phyloP scores from a whole-genome alignment of 495 filamentous ascomycete species.

The Hyaloscypha bicolor region DNA sequence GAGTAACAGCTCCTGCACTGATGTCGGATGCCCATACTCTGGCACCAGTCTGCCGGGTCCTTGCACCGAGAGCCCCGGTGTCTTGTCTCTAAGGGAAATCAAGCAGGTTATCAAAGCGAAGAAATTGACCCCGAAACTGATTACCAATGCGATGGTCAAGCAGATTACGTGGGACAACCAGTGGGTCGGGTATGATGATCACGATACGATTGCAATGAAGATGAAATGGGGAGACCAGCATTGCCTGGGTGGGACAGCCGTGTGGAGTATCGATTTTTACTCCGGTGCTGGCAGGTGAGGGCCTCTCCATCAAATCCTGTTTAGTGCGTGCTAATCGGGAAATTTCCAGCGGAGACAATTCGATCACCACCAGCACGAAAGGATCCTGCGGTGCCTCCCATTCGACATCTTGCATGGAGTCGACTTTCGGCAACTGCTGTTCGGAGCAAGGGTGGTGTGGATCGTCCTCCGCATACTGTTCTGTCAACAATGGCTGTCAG shows the following conservation, averaged over 20 bases:
- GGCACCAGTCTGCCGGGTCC: constrained; percentile 32
- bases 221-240: constrained; percentile 33
- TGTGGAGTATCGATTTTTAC: constrained; percentile 26
- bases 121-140: constrained; percentile 28
- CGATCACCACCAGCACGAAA: not conserved
- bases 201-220: constrained; percentile 33
- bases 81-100: constrained; percentile 38
- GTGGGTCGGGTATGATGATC: constrained; percentile 39
- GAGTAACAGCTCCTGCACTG: constrained; percentile 6
- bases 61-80: constrained; percentile 38
- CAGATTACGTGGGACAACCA: constrained; percentile 36
- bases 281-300: constrained; percentile 20
- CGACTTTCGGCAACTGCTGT: constrained; percentile 13
- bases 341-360: constrained; percentile 1
- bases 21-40: constrained; percentile 35
- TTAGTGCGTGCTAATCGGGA: not conserved
- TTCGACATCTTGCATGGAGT: not conserved
- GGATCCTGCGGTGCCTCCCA: constrained; percentile 8
- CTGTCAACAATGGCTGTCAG: not conserved
- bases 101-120: constrained; percentile 23
- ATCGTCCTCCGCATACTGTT: constrained; percentile 2
- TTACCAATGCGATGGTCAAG: constrained; percentile 31
- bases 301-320: not conserved
- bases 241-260: constrained; percentile 36
- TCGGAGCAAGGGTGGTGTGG: constrained; percentile 4